These are phyloP conservation scores for Aspergillus tamarii DNA, from an alignment of 2,329 filamentous ascomycete genomes.

Conservation along the genomic window DNA sequence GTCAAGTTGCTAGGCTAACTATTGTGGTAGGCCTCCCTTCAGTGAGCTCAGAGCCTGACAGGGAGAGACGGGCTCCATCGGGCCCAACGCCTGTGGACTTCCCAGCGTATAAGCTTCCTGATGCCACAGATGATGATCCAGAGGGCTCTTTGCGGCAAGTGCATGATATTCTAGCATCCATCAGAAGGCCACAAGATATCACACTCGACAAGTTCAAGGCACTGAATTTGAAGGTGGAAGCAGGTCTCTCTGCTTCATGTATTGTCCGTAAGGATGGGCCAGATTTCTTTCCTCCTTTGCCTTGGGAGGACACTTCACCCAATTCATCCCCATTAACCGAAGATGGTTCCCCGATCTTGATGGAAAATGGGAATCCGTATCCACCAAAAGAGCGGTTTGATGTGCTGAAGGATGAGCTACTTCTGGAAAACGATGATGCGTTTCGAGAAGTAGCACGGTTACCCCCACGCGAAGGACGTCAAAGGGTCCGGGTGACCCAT, in stretches of 20 bases:
- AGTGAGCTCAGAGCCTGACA: constrained; percentile 38
- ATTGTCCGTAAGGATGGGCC: constrained; percentile 42
- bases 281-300: constrained; percentile 41
- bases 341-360: constrained; percentile 33
- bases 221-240: constrained; percentile 45
- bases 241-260: constrained; percentile 38
- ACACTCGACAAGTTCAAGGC: constrained; percentile 41
- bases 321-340: constrained; percentile 19
- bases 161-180: constrained; percentile 48
- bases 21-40: constrained; percentile 33
- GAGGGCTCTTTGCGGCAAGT: constrained; percentile 42
- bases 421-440: constrained; percentile 59
- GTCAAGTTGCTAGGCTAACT: constrained; percentile 17
- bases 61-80: constrained; percentile 53
- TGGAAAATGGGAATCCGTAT: constrained; percentile 54
- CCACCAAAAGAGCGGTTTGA: constrained; percentile 55
- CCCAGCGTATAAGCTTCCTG: constrained; percentile 49
- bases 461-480: constrained; percentile 46
- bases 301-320: constrained; percentile 34
- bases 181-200: constrained; percentile 47
- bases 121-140: constrained; percentile 35
- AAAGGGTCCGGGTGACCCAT: constrained; percentile 56
- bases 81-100: constrained; percentile 56
- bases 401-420: constrained; percentile 53
- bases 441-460: constrained; percentile 60